Base-by-base conservation (phyloP, 495 filamentous ascomycete species). In the Neurospora discreta region DNA sequence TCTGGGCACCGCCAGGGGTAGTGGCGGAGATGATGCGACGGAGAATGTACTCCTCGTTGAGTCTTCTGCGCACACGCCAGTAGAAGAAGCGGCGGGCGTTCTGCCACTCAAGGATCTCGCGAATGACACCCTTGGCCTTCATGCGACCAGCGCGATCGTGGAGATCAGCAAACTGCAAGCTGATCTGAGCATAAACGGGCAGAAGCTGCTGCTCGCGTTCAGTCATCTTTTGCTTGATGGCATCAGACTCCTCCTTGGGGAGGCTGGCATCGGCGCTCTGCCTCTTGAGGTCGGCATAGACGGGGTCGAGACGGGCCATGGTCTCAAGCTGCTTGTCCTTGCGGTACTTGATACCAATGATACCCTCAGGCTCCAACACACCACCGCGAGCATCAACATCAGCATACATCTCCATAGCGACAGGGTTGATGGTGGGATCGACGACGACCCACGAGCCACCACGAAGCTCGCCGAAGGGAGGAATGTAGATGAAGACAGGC, bases 401-500 rank as follows among this genome's bases (percentile, higher is more conserved):
- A 70, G 95, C 95, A 80, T 99, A 99, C 95, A 99, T 99, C 83
- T 99, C 95, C 95, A 99, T 99, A 78, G 89, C 90, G 73, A 93
- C 89, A 16, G 92, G 88, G 86, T 98, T 98, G 85, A 99, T 99
- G 69, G 95, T 98, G 33, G 95, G 95, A 81, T 99, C 95, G 74
- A 99, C 91, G 69, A 99, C 95, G 79, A 99, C 95, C 95, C 95
- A 99, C 71, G 95, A 99, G 74, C 95, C 95, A 88, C 95, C 95
- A 87, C 95, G 94, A 69, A 99, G 90, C 81, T 99, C 95, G 74
- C 95, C 95, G 81, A 90, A 92, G 6, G 95, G 95, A 75, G 95
- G 95, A 80, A 99, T 99, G 84, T 99, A 99, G 67, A 99, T 92
- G 81, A 99, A 98, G 77, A 98, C 90, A 16, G 95, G 95, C 84